These are phyloP conservation scores for Parafenestella ontariensis DNA, from an alignment of 2,329 filamentous ascomycete genomes.

Conservation along the genomic window DNA sequence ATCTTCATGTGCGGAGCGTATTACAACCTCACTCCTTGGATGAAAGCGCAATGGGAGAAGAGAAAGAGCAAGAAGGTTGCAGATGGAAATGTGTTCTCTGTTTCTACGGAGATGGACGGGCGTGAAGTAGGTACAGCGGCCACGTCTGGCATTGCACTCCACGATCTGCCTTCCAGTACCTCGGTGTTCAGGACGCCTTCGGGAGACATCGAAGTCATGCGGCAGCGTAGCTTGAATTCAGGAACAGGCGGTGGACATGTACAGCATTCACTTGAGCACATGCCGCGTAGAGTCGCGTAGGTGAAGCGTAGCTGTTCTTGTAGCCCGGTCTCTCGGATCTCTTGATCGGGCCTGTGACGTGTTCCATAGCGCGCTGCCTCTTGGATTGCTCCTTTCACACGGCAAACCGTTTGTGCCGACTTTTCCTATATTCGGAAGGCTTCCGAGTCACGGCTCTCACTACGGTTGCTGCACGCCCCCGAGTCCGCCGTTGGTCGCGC, in stretches of 20 bases:
- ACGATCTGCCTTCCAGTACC: conserved; percentile 64
- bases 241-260: conserved; percentile 1
- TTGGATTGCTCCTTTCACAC: neutral
- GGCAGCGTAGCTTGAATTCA: conserved; percentile 22
- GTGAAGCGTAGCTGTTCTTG: neutral
- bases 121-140: conserved; percentile 1
- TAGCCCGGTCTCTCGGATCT: neutral
- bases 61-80: conserved; percentile 8
- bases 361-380: neutral
- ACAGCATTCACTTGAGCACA: neutral
- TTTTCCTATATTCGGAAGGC: neutral
- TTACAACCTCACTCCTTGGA: conserved; percentile 69
- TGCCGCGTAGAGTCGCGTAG: conserved; percentile 13
- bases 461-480: neutral
- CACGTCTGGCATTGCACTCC: conserved; percentile 48
- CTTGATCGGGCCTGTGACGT: neutral
- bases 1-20: conserved; percentile 70
- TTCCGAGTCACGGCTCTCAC: neutral
- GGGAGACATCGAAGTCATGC: conserved; percentile 40
- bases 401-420: conserved; percentile 1
- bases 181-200: conserved; percentile 69
- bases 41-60: conserved; percentile 48
- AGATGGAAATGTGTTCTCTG: neutral
- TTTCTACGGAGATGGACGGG: neutral
- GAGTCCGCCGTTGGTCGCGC: conserved; percentile 1